Conservation (phyloP, 2,329 filamentous ascomycete genomes). For the Diaporthe humulicola region DNA sequence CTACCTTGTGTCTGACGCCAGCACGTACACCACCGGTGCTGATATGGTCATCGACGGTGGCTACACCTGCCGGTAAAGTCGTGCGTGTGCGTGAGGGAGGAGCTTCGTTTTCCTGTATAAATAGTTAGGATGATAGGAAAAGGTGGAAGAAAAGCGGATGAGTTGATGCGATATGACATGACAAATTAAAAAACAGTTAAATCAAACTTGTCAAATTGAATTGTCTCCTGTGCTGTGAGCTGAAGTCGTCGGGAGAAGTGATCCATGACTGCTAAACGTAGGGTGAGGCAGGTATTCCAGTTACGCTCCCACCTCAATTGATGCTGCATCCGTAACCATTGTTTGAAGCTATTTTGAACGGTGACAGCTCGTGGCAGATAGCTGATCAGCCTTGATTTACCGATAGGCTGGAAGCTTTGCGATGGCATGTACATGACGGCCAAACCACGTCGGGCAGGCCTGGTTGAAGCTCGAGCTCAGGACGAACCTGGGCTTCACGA, state of each 20-base stretch:
- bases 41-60: conserved; percentile 81
- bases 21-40: conserved; percentile 80
- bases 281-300: not conserved
- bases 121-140: not conserved
- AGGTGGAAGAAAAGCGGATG: not conserved
- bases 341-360: not conserved
- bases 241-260: not conserved
- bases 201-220: not conserved
- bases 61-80: conserved; percentile 63
- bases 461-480: not conserved
- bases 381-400: not conserved
- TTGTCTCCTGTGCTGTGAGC: not conserved
- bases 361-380: not conserved
- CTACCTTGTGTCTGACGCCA: conserved; percentile 81
- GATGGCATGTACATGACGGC: too few species aligned
- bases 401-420: not conserved
- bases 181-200: not conserved
- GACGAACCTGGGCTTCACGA: not conserved
- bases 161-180: not conserved
- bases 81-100: not conserved
- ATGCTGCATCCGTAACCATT: too few species aligned
- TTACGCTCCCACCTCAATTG: not conserved
- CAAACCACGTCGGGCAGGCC: not conserved
- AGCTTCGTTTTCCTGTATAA: conserved; percentile 7
- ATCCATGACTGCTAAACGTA: not conserved